phyloP scores from a whole-genome alignment of 148 eudicot genomes.

The Chenopodium suecicum region DNA sequence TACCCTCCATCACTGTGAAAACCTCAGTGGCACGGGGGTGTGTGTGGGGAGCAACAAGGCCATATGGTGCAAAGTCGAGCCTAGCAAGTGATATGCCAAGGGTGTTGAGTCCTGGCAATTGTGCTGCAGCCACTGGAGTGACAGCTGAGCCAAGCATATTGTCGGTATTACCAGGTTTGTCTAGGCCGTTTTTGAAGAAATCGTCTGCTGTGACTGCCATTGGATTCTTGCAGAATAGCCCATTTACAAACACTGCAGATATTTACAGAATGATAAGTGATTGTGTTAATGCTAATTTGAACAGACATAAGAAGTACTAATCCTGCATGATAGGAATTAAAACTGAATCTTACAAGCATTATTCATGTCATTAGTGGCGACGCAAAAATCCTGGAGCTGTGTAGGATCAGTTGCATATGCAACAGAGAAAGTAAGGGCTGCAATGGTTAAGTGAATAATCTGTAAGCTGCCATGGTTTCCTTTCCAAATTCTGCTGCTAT shows the following conservation, averaged over 20 bases:
- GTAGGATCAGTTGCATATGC: slow-evolving; percentile 15
- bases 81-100: slow-evolving; percentile 9
- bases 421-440: background rate
- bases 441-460: background rate
- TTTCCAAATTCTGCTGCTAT: background rate
- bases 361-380: background rate
- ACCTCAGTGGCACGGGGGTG: slow-evolving; percentile 19
- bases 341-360: slow-evolving; percentile 1
- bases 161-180: slow-evolving; percentile 7
- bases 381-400: slow-evolving; percentile 16
- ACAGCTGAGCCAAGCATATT: slow-evolving; percentile 11
- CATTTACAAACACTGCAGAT: slow-evolving; percentile 17
- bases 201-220: slow-evolving; percentile 8
- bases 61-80: slow-evolving; percentile 13
- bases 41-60: slow-evolving; percentile 14
- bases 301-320: too few relatives aligned
- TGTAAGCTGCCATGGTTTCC: background rate
- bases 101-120: slow-evolving; percentile 22
- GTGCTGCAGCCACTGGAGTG: background rate
- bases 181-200: slow-evolving; percentile 12
- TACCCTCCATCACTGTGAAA: slow-evolving; percentile 8
- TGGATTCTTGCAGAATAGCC: slow-evolving; percentile 28
- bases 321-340: background rate
- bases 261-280: background rate
- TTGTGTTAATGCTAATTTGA: background rate